These are phyloP conservation scores for Pseudocercospora pini-densiflorae DNA, from an alignment of 2,329 filamentous ascomycete genomes.

Conservation along the genomic window DNA sequence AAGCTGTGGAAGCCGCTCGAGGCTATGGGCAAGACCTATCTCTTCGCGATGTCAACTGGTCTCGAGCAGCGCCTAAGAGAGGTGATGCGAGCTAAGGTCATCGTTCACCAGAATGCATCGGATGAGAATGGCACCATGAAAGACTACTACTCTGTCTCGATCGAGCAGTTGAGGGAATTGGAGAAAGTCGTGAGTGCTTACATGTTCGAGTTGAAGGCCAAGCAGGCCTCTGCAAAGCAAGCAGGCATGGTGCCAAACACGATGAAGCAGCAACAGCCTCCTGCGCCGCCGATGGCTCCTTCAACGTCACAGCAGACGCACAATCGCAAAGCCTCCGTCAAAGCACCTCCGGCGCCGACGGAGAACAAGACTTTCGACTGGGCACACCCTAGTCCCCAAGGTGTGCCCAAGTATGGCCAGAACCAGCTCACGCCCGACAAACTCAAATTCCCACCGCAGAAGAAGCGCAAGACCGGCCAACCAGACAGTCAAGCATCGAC, in stretches of 20 bases:
- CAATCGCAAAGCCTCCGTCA: constrained; percentile 33
- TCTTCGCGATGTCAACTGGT: constrained; percentile 25
- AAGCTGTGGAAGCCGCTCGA: constrained; percentile 33
- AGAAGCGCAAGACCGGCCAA: constrained; percentile 57
- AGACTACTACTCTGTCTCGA: constrained; percentile 35
- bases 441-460: constrained; percentile 61
- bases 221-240: constrained; percentile 26
- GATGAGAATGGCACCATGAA: constrained; percentile 34
- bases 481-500: constrained; percentile 47
- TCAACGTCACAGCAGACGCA: constrained; percentile 32
- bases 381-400: constrained; percentile 50
- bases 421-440: constrained; percentile 60
- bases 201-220: constrained; percentile 35
- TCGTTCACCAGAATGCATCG: constrained; percentile 35
- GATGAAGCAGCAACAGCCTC: constrained; percentile 23
- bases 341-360: constrained; percentile 39
- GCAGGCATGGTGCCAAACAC: constrained; percentile 4
- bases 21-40: constrained; percentile 32
- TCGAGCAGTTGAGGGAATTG: constrained; percentile 32
- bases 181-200: constrained; percentile 31
- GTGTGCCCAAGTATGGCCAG: constrained; percentile 58
- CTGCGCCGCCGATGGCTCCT: constrained; percentile 25
- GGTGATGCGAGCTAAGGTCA: constrained; percentile 34
- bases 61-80: constrained; percentile 31
- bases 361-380: constrained; percentile 42